A percentile compares a stretch with the other conserved stretches of the same genome.
Conservation (phyloP, 73 alveolate genomes). For the Tetrahymena borealis region DNA sequence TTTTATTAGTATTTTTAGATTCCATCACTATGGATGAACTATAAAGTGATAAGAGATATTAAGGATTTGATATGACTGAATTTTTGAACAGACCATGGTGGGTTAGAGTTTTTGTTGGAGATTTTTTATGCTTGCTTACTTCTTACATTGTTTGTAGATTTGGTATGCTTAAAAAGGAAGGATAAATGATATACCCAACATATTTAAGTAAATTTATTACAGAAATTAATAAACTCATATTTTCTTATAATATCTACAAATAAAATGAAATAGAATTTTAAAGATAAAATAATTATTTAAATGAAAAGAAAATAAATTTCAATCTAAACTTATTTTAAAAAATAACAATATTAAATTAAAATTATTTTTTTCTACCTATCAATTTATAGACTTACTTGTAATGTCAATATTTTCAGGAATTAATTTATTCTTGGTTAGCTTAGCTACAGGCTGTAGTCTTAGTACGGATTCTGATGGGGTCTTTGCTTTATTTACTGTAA, state of each 20-base stretch:
- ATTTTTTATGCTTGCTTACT: neutral
- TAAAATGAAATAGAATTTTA: too few species aligned
- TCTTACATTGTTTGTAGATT: neutral
- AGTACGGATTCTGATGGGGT: neutral
- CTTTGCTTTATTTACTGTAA: neutral
- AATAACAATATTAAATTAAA: neutral
- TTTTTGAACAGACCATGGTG: neutral
- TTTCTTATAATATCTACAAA: too few species aligned
- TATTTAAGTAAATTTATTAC: too few species aligned
- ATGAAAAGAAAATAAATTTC: too few species aligned
- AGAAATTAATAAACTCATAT: too few species aligned
- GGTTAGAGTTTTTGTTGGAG: neutral
- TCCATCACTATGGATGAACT: neutral
- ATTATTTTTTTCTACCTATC: neutral
- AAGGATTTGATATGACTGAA: neutral
- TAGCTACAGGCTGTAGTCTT: neutral
- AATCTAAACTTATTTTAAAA: too few species aligned
- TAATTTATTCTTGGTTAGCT: neutral
- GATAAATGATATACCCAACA: neutral
- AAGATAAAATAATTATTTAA: too few species aligned
- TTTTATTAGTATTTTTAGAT: neutral
- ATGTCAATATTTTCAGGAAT: neutral
- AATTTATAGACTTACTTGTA: neutral
- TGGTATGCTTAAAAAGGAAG: neutral
- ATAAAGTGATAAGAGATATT: neutral